phyloP scores from a whole-genome alignment of 371 early-diverging fungal genomes.

The Actinomortierella ambigua region DNA sequence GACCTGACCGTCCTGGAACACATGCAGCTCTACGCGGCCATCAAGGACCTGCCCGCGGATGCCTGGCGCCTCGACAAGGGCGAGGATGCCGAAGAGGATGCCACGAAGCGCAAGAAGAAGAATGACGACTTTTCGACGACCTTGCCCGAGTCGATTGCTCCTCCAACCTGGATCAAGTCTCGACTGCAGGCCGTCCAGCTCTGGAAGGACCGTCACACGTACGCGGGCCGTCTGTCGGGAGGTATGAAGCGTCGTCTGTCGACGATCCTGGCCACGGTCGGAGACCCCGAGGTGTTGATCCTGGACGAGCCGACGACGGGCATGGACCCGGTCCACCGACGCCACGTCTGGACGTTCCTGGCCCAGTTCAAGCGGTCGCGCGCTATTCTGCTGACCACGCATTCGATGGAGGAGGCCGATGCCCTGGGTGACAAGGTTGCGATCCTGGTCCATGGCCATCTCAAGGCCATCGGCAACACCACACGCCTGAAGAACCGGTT shows the following conservation, averaged over 20 bases:
- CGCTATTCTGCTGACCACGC: conserved; percentile 70
- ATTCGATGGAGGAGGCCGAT: conserved; percentile 81
- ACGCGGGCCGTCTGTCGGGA: conserved; percentile 46
- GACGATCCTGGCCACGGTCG: conserved; percentile 72
- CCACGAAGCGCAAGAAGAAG: conserved; percentile 11
- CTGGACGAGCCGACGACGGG: conserved; percentile 59
- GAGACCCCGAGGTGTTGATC: conserved; percentile 61
- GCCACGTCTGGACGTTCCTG: conserved; percentile 75
- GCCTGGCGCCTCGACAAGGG: conserved; percentile 15
- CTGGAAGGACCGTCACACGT: conserved; percentile 45
- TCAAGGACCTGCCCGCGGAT: conserved; percentile 45
- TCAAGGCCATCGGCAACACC: conserved; percentile 65
- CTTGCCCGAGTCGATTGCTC: too few species aligned
- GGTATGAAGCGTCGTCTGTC: conserved; percentile 72
- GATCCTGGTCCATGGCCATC: conserved; percentile 70
- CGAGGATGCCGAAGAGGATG: conserved; percentile 17
- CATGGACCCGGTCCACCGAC: conserved; percentile 73
- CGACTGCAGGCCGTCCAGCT: conserved; percentile 54
- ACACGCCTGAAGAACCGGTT: conserved; percentile 70
- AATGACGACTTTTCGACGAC: too few species aligned
- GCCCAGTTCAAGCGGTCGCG: conserved; percentile 72
- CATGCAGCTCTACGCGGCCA: conserved; percentile 48
- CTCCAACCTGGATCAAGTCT: conserved; percentile 32
- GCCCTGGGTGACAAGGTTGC: conserved; percentile 67
- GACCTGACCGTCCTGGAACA: conserved; percentile 51